These are phyloP conservation scores for Grosmannia huntii DNA, from an alignment of 2,329 filamentous ascomycete genomes.

Conservation along the genomic window DNA sequence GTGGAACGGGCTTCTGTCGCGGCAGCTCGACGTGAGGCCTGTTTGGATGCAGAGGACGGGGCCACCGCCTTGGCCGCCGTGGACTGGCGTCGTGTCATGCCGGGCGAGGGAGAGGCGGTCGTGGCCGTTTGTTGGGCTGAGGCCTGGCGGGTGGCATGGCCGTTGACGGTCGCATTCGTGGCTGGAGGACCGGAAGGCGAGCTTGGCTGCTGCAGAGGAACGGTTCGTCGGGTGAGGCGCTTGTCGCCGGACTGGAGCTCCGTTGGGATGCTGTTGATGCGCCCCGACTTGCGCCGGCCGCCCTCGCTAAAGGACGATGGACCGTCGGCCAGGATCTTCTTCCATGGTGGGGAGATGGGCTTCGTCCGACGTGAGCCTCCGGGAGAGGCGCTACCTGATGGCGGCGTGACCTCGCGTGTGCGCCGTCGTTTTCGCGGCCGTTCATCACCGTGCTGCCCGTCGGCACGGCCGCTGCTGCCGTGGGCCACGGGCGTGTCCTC, in stretches of 20 bases:
- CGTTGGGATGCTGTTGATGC: conserved; percentile 44
- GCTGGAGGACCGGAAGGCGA: conserved; percentile 17
- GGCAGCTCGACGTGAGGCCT: not conserved
- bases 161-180: not conserved
- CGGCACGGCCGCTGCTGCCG: conserved; percentile 13
- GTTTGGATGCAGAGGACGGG: not conserved
- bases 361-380: conserved; percentile 28
- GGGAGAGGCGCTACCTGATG: conserved; percentile 17
- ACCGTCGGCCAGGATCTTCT: conserved; percentile 69
- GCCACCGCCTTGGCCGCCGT: not conserved
- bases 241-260: conserved; percentile 38
- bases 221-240: conserved; percentile 35
- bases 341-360: conserved; percentile 81
- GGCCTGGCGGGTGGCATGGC: conserved; percentile 11
- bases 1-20: conserved; percentile 1
- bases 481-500: conserved; percentile 7
- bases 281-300: conserved; percentile 56
- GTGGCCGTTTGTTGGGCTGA: not conserved
- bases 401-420: conserved; percentile 32
- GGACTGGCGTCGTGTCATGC: conserved; percentile 4
- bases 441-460: conserved; percentile 19
- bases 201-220: conserved; percentile 22
- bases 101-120: not conserved
- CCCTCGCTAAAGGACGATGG: conserved; percentile 72
- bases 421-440: conserved; percentile 55